Conservation (phyloP, 805 yeast genomes). For the Brettanomyces anomalus region DNA sequence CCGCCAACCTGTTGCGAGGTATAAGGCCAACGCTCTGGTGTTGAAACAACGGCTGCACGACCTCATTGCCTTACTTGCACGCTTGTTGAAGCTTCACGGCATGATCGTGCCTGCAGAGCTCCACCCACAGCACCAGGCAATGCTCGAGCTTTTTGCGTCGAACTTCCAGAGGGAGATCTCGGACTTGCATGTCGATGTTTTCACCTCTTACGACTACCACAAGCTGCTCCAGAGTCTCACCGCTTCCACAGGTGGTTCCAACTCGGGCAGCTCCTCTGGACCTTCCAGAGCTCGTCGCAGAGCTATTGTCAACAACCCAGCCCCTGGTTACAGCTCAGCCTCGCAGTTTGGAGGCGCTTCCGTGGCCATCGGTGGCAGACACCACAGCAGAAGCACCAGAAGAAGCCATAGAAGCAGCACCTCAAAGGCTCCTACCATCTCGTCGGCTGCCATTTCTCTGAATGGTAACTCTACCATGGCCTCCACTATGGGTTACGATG, state of each 20-base stretch:
- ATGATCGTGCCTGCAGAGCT: slow-evolving; percentile 47
- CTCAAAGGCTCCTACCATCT: not conserved
- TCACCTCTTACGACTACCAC: slow-evolving; percentile 12
- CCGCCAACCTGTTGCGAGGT: slow-evolving; percentile 15
- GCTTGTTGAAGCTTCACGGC: slow-evolving; percentile 64
- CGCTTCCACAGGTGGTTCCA: slow-evolving; percentile 9
- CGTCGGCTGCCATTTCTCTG: not conserved
- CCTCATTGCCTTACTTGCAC: slow-evolving; percentile 52
- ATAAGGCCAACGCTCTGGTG: slow-evolving; percentile 15
- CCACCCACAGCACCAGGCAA: slow-evolving; percentile 56
- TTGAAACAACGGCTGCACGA: slow-evolving; percentile 53
- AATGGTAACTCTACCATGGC: not conserved
- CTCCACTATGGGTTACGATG: no score
- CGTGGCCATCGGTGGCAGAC: not conserved
- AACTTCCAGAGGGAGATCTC: slow-evolving; percentile 63
- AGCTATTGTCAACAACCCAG: not conserved
- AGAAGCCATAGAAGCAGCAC: not conserved
- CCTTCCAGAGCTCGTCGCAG: slow-evolving; percentile 2
- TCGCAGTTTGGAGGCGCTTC: not conserved
- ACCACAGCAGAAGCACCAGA: not conserved
- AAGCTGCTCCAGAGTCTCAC: slow-evolving; percentile 11
- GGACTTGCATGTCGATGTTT: slow-evolving; percentile 26
- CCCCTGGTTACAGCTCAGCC: not conserved
- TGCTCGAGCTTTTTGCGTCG: slow-evolving; percentile 52
- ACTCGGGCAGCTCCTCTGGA: not conserved